Percentiles rank a stretch among this genome's conserved stretches.
phyloP scores from a whole-genome alignment of 371 early-diverging fungal species.

The Furculomyces boomerangus region DNA sequence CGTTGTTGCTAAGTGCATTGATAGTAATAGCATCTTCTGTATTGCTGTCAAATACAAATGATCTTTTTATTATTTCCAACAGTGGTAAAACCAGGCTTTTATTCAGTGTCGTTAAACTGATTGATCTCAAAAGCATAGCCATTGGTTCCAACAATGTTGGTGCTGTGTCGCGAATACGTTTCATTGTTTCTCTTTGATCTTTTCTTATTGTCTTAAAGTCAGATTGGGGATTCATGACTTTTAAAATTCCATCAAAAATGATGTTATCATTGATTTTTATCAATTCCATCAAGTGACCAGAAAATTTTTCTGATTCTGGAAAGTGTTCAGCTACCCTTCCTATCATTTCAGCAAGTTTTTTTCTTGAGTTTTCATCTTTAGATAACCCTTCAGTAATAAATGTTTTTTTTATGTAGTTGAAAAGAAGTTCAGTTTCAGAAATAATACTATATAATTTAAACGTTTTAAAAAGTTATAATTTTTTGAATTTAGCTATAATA shows the following conservation, averaged over 20 bases:
- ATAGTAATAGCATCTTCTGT: not conserved
- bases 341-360: conserved; percentile 4
- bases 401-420: not conserved
- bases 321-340: conserved; percentile 22
- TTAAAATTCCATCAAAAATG: conserved; percentile 28
- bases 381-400: not conserved
- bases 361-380: not conserved
- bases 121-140: conserved; percentile 43
- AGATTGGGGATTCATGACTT: conserved; percentile 30
- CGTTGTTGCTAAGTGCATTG: not conserved
- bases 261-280: conserved; percentile 30
- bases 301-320: conserved; percentile 35
- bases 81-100: conserved; percentile 35
- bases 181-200: conserved; percentile 41
- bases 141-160: conserved; percentile 46
- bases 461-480: not conserved
- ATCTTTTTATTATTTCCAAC: not conserved
- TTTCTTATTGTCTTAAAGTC: conserved; percentile 39
- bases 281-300: conserved; percentile 28
- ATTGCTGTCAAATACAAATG: not conserved
- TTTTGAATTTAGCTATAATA: not conserved
- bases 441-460: not conserved
- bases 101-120: conserved; percentile 41
- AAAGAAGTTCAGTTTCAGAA: not conserved
- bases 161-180: conserved; percentile 36